phyloP scores from a whole-genome alignment of 2,329 filamentous ascomycete genomes.

The Proliferodiscus dingleyae region DNA sequence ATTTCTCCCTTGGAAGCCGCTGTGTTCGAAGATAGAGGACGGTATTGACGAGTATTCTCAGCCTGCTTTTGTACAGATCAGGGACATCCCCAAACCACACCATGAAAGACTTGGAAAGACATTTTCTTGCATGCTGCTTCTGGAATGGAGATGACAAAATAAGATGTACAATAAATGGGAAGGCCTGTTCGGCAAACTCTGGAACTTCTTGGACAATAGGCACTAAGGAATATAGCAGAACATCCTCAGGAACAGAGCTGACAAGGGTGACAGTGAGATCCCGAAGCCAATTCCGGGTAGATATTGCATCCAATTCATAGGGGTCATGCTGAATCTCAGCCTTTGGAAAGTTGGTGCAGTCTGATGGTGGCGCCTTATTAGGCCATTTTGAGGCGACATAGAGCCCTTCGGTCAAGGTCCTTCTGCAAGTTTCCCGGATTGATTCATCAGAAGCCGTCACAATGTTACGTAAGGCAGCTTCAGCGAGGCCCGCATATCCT shows the following conservation, averaged over 20 bases:
- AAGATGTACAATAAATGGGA: constrained; percentile 83
- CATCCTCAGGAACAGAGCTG: constrained; percentile 53
- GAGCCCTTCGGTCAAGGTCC: constrained; percentile 47
- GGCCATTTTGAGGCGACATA: constrained; percentile 53
- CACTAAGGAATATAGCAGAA: constrained; percentile 64
- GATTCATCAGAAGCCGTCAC: constrained; percentile 39
- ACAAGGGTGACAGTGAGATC: constrained; percentile 58
- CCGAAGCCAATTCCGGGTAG: constrained; percentile 53
- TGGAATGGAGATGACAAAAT: constrained; percentile 67
- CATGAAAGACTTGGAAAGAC: constrained; percentile 61
- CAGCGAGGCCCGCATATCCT: constrained; percentile 52
- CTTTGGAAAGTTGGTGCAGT: constrained; percentile 28
- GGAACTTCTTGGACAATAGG: constrained; percentile 61
- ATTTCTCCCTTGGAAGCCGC: constrained; percentile 66
- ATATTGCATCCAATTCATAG: constrained; percentile 32
- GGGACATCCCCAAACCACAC: constrained; percentile 54
- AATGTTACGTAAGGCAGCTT: constrained; percentile 53
- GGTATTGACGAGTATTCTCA: constrained; percentile 69
- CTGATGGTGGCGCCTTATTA: constrained; percentile 52
- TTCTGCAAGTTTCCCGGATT: constrained; percentile 48
- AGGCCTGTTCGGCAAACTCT: constrained; percentile 65
- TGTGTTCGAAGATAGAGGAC: constrained; percentile 88
- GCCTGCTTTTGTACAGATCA: constrained; percentile 50
- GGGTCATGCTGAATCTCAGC: constrained; percentile 9
- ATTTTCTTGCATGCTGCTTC: constrained; percentile 52